Evolutionary conservation across 805 yeast genomes (phyloP).

Genomic region (Zygoascus bituminiphila): DNA sequence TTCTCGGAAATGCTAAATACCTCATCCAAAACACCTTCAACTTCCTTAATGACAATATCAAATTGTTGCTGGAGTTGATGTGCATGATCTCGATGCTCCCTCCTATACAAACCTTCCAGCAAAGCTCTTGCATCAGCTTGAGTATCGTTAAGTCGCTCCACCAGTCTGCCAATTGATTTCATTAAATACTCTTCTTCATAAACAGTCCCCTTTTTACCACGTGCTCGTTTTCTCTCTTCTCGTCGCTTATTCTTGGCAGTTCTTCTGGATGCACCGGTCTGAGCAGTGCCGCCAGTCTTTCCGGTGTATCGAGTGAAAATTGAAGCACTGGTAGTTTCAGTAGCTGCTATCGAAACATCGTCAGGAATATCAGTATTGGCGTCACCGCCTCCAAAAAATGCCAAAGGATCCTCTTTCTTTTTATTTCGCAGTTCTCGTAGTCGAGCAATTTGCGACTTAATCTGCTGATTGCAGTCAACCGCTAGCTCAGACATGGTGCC

Average conservation of each 20-base stretch:
- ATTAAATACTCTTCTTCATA: slow-evolving; percentile 95
- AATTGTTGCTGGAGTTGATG: slow-evolving; percentile 65
- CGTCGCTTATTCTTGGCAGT: slow-evolving; percentile 89
- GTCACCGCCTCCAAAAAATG: slow-evolving; percentile 65
- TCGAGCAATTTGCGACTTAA: slow-evolving; percentile 73
- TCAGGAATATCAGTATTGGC: slow-evolving; percentile 84
- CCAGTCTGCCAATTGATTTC: slow-evolving; percentile 75
- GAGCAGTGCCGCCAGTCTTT: slow-evolving; percentile 90
- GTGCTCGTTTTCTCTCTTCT: slow-evolving; percentile 90
- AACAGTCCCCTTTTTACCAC: slow-evolving; percentile 96
- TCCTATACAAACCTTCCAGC: slow-evolving; percentile 67
- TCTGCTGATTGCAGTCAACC: slow-evolving; percentile 88
- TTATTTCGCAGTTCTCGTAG: slow-evolving; percentile 77
- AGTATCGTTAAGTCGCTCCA: slow-evolving; percentile 72
- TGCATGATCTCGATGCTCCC: slow-evolving; percentile 71
- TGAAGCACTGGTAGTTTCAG: slow-evolving; percentile 87
- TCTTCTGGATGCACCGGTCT: slow-evolving; percentile 89
- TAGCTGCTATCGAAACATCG: slow-evolving; percentile 88
- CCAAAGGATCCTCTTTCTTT: slow-evolving; percentile 76
- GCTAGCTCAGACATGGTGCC: slow-evolving; percentile 78
- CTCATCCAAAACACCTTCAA: slow-evolving; percentile 59
- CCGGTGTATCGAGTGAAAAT: slow-evolving; percentile 95
- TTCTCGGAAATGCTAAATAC: slow-evolving; percentile 66
- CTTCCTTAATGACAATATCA: slow-evolving; percentile 44
- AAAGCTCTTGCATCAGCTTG: slow-evolving; percentile 64